phyloP scores from a whole-genome alignment of 2,329 filamentous ascomycete species.

The Phialemonium atrogriseum region DNA sequence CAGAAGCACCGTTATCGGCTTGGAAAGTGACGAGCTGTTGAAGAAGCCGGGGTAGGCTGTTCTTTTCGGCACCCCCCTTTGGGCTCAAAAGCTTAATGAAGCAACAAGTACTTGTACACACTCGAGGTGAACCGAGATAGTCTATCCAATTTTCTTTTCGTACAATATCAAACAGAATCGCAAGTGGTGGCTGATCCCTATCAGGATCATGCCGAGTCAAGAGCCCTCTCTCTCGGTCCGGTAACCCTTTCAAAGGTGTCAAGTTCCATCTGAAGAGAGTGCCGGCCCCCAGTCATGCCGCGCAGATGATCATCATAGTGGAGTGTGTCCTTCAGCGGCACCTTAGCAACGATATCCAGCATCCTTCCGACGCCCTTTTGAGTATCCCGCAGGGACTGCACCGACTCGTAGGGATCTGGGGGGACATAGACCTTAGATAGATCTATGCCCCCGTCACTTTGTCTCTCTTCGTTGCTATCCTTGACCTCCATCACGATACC shows the following conservation, averaged over 20 bases:
- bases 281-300: slow-evolving; percentile 77
- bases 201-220: too few relatives aligned
- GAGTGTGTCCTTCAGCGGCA: slow-evolving; percentile 94
- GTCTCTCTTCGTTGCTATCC: slow-evolving; percentile 29
- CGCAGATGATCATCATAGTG: slow-evolving; percentile 85
- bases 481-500: slow-evolving; percentile 69
- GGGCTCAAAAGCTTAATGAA: too few relatives aligned
- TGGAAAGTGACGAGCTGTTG: too few relatives aligned
- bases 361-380: slow-evolving; percentile 40
- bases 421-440: slow-evolving; percentile 74
- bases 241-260: slow-evolving; percentile 49
- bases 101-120: too few relatives aligned
- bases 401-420: slow-evolving; percentile 67
- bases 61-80: too few relatives aligned
- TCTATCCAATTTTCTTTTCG: too few relatives aligned
- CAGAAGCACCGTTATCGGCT: too few relatives aligned
- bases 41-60: too few relatives aligned
- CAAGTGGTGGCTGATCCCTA: too few relatives aligned
- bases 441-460: slow-evolving; percentile 45
- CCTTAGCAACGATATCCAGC: slow-evolving; percentile 70
- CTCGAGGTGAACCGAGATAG: too few relatives aligned
- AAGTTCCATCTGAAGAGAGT: slow-evolving; percentile 50
- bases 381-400: slow-evolving; percentile 44
- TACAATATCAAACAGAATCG: too few relatives aligned
- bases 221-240: slow-evolving; percentile 42